A percentile compares a stretch with the other conserved stretches of the same genome.
Conservation (phyloP, 495 filamentous ascomycete species). For the Achaetomiella virescens region DNA sequence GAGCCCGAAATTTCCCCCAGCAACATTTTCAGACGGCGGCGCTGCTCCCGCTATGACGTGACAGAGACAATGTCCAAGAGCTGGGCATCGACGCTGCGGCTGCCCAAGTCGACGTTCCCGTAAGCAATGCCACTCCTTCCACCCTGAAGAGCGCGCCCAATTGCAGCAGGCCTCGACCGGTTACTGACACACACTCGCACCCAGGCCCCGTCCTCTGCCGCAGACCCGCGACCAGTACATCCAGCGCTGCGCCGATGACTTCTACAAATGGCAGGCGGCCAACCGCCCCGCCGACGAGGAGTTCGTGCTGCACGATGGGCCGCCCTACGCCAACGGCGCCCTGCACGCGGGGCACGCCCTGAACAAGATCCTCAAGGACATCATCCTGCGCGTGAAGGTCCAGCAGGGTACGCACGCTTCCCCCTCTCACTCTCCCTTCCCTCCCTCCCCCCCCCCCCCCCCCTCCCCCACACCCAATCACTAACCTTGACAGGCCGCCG, state of each 20-base stretch:
- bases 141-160: too few species aligned
- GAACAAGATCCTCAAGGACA: constrained; percentile 96
- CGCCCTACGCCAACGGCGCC: constrained; percentile 93
- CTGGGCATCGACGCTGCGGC: constrained; percentile 44
- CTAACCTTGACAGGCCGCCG: constrained; percentile 41
- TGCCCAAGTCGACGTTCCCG: constrained; percentile 46
- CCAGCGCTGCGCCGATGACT: constrained; percentile 71
- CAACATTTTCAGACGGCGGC: neutral
- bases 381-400: constrained; percentile 75
- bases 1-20: constrained; percentile 7
- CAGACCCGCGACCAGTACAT: constrained; percentile 55
- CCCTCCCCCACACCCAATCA: neutral
- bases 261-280: constrained; percentile 77
- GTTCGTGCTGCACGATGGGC: constrained; percentile 91
- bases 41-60: constrained; percentile 14
- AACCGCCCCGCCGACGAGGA: constrained; percentile 50
- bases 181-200: neutral
- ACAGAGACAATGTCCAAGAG: constrained; percentile 40
- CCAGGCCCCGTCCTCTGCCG: constrained; percentile 43
- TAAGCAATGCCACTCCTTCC: constrained; percentile 25
- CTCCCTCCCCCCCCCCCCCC: neutral
- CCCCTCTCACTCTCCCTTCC: too few species aligned
- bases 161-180: too few species aligned
- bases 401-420: constrained; percentile 53
- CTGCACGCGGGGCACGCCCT: constrained; percentile 95